A percentile compares a stretch with the other conserved stretches of the same genome.
Conservation (phyloP, 108 stramenopile genomes). For the Cyclotella sp. region DNA sequence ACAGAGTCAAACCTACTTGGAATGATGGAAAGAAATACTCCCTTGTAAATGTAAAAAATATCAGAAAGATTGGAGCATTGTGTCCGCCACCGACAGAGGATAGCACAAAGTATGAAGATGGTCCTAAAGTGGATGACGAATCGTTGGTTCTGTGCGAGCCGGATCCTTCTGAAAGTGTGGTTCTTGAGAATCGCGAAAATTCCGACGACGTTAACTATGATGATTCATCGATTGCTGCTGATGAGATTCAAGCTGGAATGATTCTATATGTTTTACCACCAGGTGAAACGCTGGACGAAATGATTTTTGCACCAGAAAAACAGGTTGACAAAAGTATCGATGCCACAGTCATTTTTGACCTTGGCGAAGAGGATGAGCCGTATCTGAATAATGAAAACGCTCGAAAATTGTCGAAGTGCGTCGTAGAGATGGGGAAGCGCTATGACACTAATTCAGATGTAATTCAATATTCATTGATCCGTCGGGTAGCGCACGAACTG, state of each 20-base stretch:
- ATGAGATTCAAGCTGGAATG: slow-evolving; percentile 44
- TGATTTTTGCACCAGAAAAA: not conserved
- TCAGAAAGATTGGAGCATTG: slow-evolving; percentile 33
- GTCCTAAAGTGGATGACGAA: not conserved
- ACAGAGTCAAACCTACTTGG: not conserved
- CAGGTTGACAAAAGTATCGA: not conserved
- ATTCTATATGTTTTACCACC: slow-evolving; percentile 34
- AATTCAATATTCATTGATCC: slow-evolving; percentile 37
- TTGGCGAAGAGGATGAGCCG: not conserved
- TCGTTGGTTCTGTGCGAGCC: slow-evolving; percentile 2
- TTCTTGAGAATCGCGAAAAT: not conserved
- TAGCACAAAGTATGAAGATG: slow-evolving; percentile 6
- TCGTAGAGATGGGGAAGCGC: slow-evolving; percentile 32
- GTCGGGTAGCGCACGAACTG: slow-evolving; percentile 23
- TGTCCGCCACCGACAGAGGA: slow-evolving; percentile 25
- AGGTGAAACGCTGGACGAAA: not conserved
- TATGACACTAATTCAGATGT: slow-evolving; percentile 37
- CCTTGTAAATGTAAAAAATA: slow-evolving; percentile 10
- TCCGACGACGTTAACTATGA: not conserved
- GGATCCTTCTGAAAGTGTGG: not conserved
- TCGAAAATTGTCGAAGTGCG: slow-evolving; percentile 16
- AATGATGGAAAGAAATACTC: not conserved
- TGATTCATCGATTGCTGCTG: slow-evolving; percentile 1
- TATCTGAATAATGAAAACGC: not conserved
- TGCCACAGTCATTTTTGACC: not conserved